Base-by-base conservation (phyloP, 805 yeast species). In the Lachancea waltii region DNA sequence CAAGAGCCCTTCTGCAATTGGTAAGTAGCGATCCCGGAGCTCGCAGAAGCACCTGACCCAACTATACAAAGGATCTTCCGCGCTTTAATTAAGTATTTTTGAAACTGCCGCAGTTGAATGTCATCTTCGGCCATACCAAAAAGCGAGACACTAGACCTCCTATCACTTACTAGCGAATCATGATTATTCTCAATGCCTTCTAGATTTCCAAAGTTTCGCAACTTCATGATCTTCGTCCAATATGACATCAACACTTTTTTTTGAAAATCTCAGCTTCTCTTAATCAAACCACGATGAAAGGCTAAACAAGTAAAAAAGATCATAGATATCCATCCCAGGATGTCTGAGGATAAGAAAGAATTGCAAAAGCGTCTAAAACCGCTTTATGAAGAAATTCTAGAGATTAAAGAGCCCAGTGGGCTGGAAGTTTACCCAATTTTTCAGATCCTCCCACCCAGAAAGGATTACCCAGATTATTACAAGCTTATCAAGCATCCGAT, bases 1-100 rank as follows among this genome's bases (percentile, higher is more conserved):
- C 95, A 86, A 20, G 80, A 63, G 0, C 92, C 90, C 35, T 79
- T 78, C 0, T 79, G 60, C 7, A 85, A 85, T 35, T 86, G 64
- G 53, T 79, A 82, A 0, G 90, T 80, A 3, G 84, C 76, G 11
- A 86, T 63, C 0, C 95, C 95, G 1, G 90, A 80, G 1, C 81
- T 65, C 0, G 77, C 87, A 3, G 89, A 79, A 9, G 86, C 68
- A 0, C 95, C 95, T 2, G 95, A 89, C 1, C 95, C 95, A 2
- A 81, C 83, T 4, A 81, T 63, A 3, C 82, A 83, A 13, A 81
- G 63, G 10, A 79, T 69, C 26, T 71, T 69, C 39, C 64, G 64
- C 34, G 77, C 69, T 17, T 58, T 54, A 18, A 58, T 47, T 10
- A 76, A 60, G 43, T 71, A 68, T 6, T 65, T 67, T 33, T 77